These are phyloP conservation scores for Chlamydomonas incerta DNA, from an alignment of 139 green algal genomes.

Conservation along the genomic window DNA sequence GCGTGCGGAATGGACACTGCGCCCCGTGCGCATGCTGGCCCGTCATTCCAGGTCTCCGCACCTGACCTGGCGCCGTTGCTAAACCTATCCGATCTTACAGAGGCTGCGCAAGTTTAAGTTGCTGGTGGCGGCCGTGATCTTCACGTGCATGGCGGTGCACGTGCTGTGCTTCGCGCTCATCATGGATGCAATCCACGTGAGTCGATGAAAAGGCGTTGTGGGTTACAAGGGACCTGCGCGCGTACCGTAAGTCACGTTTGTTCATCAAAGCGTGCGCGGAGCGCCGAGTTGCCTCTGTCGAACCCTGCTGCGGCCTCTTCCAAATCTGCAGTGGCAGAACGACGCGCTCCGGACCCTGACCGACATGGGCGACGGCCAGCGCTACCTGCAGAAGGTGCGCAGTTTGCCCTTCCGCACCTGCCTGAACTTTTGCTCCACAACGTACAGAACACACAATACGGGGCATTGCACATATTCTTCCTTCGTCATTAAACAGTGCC, in stretches of 20 bases:
- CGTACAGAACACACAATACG: too few species aligned
- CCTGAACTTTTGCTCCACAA: background rate
- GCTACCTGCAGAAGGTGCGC: slow-evolving; percentile 2
- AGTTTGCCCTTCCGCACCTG: background rate
- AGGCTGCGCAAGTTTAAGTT: background rate
- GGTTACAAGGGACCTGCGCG: too few species aligned
- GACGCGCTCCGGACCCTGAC: background rate
- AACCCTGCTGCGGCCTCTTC: too few species aligned
- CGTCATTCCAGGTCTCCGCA: too few species aligned
- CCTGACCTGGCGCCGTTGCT: too few species aligned
- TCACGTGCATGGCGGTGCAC: background rate
- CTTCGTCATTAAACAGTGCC: background rate
- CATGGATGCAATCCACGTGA: background rate
- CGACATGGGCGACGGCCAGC: background rate
- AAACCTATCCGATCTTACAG: too few species aligned
- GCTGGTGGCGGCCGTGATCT: background rate
- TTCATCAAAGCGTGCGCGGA: too few species aligned
- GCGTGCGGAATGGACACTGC: too few species aligned
- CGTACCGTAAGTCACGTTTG: too few species aligned
- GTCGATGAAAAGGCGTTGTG: too few species aligned
- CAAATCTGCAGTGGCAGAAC: background rate
- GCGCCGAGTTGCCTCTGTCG: too few species aligned
- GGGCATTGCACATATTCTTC: too few species aligned
- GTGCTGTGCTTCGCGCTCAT: slow-evolving; percentile 20
- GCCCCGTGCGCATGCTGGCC: background rate